Evolutionary conservation across 768 basidiomycete species (phyloP).

Genomic region (Tulasnella sp.): DNA sequence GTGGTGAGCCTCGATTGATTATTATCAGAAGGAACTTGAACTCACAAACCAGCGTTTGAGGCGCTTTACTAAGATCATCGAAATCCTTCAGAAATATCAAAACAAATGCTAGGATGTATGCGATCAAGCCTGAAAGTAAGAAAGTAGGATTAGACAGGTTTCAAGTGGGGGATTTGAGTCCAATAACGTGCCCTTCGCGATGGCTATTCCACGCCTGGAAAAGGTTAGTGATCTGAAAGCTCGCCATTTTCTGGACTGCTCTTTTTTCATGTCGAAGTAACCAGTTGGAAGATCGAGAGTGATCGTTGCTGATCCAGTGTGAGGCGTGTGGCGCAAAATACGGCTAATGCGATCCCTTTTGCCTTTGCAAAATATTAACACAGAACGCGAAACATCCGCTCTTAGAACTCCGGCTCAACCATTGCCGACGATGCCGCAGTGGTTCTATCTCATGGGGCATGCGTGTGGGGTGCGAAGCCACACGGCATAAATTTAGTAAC

Average conservation of each 20-base stretch:
- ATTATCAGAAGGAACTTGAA: neutral
- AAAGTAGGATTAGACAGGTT: neutral
- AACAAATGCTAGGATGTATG: conserved; percentile 22
- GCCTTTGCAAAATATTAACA: no score
- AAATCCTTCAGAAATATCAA: conserved; percentile 20
- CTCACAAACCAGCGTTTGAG: conserved; percentile 19
- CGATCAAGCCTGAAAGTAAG: conserved; percentile 18
- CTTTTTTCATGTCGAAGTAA: neutral
- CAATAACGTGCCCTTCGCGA: neutral
- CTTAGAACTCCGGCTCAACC: no score
- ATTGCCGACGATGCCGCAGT: no score
- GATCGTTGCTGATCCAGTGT: no score
- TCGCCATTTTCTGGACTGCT: conserved; percentile 4
- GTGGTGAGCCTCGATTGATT: neutral
- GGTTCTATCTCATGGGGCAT: no score
- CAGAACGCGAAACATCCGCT: no score
- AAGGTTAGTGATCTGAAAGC: neutral
- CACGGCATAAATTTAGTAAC: no score
- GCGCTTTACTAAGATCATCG: conserved; percentile 19
- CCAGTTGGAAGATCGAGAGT: no score
- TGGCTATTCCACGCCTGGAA: conserved; percentile 4
- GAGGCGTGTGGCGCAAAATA: no score
- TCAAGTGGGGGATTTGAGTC: neutral
- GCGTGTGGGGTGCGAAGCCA: no score
- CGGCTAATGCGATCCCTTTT: no score